Evolutionary conservation across 176 grass and related monocot species (phyloP), one percentile per base, ranked within the genome.

Genomic region (Pontederia paniculata): DNA sequence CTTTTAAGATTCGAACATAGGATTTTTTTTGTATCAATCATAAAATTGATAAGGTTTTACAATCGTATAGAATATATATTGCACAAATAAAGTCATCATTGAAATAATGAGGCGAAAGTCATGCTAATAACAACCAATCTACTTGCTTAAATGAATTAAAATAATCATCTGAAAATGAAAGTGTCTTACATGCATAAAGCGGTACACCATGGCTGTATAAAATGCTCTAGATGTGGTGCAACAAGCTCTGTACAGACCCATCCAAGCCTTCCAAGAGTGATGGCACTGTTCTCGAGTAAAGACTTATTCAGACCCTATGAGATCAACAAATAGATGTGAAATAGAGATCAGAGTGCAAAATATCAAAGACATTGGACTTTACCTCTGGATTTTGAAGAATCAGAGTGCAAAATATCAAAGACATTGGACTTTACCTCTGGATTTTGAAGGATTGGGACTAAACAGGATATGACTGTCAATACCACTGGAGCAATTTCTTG

Each of bases 191-290:
- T 78, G 83, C 93, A 84, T 62, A 97, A 74, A 22, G 77, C 83
- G 58, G 66, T 83, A 71, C 93, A 97, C 93, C 93, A 97, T 9
- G 80, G 68, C 62, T 84, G 86, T 80, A 97, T 90, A 58, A 97
- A 97, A 71, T 97, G 93, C n/a, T 91, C 80, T 52, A 81, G 74
- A 61, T 97, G 86, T 62, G 93, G 93, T 42, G 86, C 80, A 52
- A 97, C 80, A 55, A 97, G 77, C 23, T 90, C 86, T 63, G 93
- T 83, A 68, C 83, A 97, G 46, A 97, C 82, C 93, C 86, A 97
- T 21, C 83, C 82, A 74, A 97, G 83, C 72, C 93, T 97, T 72
- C 93, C 86, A 47, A 97, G 77, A 52, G 93, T 91, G 70, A 97
- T 97, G 15, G 93, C 93, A 17, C 93, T 91, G 58, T 97, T 97